Evolutionary conservation across 805 yeast species (phyloP).

Genomic region (Saturnispora bothae): DNA sequence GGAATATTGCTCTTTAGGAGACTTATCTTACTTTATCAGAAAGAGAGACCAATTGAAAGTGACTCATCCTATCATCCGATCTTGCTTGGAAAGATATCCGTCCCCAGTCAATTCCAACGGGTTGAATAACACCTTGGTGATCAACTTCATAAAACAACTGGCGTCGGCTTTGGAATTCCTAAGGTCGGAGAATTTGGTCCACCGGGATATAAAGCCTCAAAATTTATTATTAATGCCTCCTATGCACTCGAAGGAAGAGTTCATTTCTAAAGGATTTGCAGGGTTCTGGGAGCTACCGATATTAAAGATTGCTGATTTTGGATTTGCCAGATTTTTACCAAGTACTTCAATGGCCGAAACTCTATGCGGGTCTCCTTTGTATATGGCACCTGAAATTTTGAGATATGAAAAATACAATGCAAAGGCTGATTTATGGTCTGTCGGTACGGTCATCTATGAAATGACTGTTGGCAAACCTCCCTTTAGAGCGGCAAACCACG

Average conservation of each 20-base stretch:
- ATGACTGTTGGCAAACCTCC: constrained; percentile 98
- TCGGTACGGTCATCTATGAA: constrained; percentile 91
- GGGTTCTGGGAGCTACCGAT: constrained; percentile 88
- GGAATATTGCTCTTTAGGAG: constrained; percentile 97
- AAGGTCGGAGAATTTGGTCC: constrained; percentile 77
- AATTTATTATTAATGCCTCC: constrained; percentile 80
- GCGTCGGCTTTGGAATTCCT: constrained; percentile 76
- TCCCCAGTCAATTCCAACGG: constrained; percentile 70
- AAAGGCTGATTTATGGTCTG: constrained; percentile 96
- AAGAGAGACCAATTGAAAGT: constrained; percentile 59
- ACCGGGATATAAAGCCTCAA: constrained; percentile 93
- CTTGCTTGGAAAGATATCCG: constrained; percentile 73
- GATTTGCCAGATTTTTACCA: constrained; percentile 92
- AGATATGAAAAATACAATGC: constrained; percentile 94
- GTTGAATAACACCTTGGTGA: constrained; percentile 62
- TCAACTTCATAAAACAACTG: constrained; percentile 80
- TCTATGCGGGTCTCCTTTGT: constrained; percentile 91
- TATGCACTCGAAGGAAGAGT: constrained; percentile 48
- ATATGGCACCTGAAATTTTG: constrained; percentile 97
- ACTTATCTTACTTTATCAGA: constrained; percentile 76
- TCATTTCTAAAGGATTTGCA: constrained; percentile 46
- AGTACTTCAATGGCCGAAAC: constrained; percentile 93
- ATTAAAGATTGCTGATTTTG: constrained; percentile 92
- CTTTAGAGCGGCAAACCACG: constrained; percentile 85
- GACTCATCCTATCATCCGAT: constrained; percentile 69